Evolutionary conservation across 108 stramenopile genomes (phyloP).

Genomic region (Nannochloropsis salina): DNA sequence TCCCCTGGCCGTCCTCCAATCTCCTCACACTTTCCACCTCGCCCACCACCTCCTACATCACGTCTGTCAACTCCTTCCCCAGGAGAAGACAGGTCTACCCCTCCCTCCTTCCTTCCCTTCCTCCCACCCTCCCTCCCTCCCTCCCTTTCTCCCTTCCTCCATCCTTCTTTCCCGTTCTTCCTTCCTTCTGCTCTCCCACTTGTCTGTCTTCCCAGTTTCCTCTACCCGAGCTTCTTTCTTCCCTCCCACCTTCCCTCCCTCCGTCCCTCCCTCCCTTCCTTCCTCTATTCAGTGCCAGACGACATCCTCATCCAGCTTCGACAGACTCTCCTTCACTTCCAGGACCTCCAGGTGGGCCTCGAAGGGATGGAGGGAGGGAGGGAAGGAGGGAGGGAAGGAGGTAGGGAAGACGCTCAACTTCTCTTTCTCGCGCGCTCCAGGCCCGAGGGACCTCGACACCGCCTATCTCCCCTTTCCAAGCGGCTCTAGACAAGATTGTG

Average conservation of each 20-base stretch:
- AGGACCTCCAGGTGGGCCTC: not conserved
- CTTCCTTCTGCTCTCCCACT: too few species aligned
- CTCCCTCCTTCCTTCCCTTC: not conserved
- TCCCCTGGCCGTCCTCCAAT: not conserved
- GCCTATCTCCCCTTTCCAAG: too few species aligned
- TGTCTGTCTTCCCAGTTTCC: too few species aligned
- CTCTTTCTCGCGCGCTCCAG: too few species aligned
- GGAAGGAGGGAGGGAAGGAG: not conserved
- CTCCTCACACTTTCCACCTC: too few species aligned
- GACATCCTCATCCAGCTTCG: not conserved
- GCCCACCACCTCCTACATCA: too few species aligned
- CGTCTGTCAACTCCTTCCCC: too few species aligned
- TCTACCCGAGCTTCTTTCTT: too few species aligned
- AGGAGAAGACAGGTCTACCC: too few species aligned
- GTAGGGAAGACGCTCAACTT: not conserved
- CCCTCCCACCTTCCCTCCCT: not conserved
- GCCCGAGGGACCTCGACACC: too few species aligned
- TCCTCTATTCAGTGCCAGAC: conserved; percentile 1
- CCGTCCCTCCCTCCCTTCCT: not conserved
- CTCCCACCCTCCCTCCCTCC: not conserved
- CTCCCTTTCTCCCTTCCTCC: not conserved
- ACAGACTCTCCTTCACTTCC: not conserved
- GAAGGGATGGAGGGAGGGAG: conserved; percentile 16
- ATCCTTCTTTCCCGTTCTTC: not conserved
- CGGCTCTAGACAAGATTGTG: too few species aligned